A percentile compares a stretch with the other conserved stretches of the same genome.
Evolutionary conservation across 1,284 basidiomycete genomes (phyloP).

Genomic region (Irpex lacteus): DNA sequence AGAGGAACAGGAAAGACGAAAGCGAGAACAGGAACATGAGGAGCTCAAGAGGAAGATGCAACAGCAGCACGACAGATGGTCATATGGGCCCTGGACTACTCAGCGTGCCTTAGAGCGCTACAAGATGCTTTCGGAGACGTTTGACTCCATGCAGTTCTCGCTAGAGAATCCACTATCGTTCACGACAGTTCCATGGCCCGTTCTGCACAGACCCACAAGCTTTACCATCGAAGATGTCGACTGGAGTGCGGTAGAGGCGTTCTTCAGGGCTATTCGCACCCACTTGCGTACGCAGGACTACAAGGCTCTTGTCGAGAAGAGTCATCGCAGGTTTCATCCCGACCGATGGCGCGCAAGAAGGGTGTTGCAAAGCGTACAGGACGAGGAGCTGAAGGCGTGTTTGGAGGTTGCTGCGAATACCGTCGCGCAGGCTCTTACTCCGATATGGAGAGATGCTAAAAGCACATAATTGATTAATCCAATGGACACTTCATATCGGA

Average conservation of each 20-base stretch:
- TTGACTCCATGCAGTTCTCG: constrained; percentile 59
- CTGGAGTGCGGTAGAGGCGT: constrained; percentile 66
- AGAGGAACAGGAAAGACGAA: constrained; percentile 12
- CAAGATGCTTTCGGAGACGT: constrained; percentile 51
- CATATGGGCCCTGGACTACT: constrained; percentile 54
- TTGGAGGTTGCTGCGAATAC: constrained; percentile 61
- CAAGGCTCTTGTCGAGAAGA: constrained; percentile 61
- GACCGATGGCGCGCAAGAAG: constrained; percentile 62
- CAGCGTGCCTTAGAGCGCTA: constrained; percentile 66
- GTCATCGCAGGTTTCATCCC: constrained; percentile 67
- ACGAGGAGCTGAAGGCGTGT: constrained; percentile 50
- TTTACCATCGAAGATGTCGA: constrained; percentile 63
- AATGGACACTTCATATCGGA: too few relatives aligned
- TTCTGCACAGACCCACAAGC: constrained; percentile 46
- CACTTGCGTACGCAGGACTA: constrained; percentile 59
- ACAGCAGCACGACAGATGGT: constrained; percentile 48
- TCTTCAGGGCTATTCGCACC: constrained; percentile 51
- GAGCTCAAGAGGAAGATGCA: constrained; percentile 17
- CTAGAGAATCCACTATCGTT: constrained; percentile 48
- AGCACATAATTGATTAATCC: constrained; percentile 6
- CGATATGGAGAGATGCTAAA: constrained; percentile 50
- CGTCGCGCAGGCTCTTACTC: constrained; percentile 60
- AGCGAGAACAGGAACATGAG: constrained; percentile 29
- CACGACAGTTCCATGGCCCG: constrained; percentile 70
- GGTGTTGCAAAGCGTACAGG: constrained; percentile 46